Percentiles rank a stretch among this genome's conserved stretches.
phyloP scores from a whole-genome alignment of 225 moss, liverwort and hornwort species.

The Antitrichia curtipendula region DNA sequence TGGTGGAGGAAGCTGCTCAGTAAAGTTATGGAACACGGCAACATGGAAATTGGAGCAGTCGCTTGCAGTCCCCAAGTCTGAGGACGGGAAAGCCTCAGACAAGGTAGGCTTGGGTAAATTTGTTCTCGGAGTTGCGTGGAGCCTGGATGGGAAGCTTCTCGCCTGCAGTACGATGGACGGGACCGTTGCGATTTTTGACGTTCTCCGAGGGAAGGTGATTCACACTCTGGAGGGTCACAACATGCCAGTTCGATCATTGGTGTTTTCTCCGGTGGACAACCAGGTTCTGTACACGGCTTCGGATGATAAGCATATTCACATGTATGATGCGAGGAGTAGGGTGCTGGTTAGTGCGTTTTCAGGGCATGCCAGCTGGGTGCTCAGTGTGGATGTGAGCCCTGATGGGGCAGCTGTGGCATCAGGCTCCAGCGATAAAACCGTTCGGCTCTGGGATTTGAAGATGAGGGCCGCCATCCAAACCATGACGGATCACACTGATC shows the following conservation, averaged over 20 bases:
- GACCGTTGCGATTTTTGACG: constrained; percentile 75
- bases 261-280: constrained; percentile 76
- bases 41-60: constrained; percentile 69
- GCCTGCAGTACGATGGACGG: constrained; percentile 98
- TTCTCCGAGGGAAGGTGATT: constrained; percentile 48
- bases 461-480: constrained; percentile 88
- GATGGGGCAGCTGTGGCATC: constrained; percentile 76
- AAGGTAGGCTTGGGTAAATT: constrained; percentile 71
- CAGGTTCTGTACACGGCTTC: constrained; percentile 78
- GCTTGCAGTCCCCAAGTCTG: constrained; percentile 48
- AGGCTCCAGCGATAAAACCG: constrained; percentile 84
- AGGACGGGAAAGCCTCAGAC: constrained; percentile 49
- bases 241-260: constrained; percentile 87
- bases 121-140: constrained; percentile 90
- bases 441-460: constrained; percentile 83
- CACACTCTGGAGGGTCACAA: constrained; percentile 82
- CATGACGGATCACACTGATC: constrained; percentile 82
- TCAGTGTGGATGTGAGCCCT: constrained; percentile 80
- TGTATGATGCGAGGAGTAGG: constrained; percentile 84
- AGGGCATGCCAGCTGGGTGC: constrained; percentile 92
- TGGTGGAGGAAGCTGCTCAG: constrained; percentile 84
- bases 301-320: constrained; percentile 93
- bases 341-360: constrained; percentile 79
- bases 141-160: constrained; percentile 72
- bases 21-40: constrained; percentile 84